Evolutionary conservation across 75 land plant genomes (phyloP).

Genomic region (Picea glauca): DNA sequence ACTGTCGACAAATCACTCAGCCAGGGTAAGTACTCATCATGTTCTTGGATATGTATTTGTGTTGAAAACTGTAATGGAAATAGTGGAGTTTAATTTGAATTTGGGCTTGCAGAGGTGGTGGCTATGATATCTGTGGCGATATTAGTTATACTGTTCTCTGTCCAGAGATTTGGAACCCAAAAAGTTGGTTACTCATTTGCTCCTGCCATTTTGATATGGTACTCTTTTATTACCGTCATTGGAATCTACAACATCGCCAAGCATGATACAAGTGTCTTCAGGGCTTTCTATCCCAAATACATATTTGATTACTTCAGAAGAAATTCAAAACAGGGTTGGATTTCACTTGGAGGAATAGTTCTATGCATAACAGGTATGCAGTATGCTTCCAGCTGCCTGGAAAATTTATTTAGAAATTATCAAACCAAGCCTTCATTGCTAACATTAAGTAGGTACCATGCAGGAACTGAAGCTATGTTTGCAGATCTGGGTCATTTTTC

Average conservation of each 20-base stretch:
- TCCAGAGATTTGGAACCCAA: slow-evolving; percentile 48
- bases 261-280: slow-evolving; percentile 30
- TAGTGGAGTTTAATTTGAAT: background rate
- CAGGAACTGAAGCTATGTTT: slow-evolving; percentile 90
- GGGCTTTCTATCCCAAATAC: slow-evolving; percentile 38
- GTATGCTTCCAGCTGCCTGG: background rate
- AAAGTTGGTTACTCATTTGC: slow-evolving; percentile 53
- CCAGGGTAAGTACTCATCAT: background rate
- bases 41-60: background rate
- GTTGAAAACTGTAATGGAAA: too few species aligned
- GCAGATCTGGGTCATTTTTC: slow-evolving; percentile 81
- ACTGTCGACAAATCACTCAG: background rate
- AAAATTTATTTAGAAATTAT: too few species aligned
- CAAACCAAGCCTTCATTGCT: too few species aligned
- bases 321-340: slow-evolving; percentile 31
- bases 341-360: slow-evolving; percentile 50
- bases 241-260: slow-evolving; percentile 38
- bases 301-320: slow-evolving; percentile 33
- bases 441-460: background rate
- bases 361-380: slow-evolving; percentile 42
- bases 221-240: slow-evolving; percentile 20
- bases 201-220: slow-evolving; percentile 39
- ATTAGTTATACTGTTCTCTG: slow-evolving; percentile 21
- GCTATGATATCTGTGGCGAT: slow-evolving; percentile 30
- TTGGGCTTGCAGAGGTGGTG: slow-evolving; percentile 20